Evolutionary conservation across 164 flowering plant genomes (phyloP).

Genomic region (Kalanchoe fedtschenkoi): DNA sequence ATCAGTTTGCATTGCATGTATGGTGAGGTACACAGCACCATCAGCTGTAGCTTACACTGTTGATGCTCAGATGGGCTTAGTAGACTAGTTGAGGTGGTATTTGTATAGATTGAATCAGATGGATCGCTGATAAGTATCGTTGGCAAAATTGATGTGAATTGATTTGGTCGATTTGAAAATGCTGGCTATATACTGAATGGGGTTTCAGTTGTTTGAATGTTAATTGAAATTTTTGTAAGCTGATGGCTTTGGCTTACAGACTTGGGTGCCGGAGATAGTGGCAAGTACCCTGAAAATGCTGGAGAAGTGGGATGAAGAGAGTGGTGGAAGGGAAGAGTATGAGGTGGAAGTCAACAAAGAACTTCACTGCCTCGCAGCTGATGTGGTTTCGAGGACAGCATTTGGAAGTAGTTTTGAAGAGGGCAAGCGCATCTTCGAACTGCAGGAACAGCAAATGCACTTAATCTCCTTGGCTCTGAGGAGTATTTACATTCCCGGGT

Average conservation of each 20-base stretch:
- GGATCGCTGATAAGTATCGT: too few relatives aligned
- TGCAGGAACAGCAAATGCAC: slow-evolving; percentile 52
- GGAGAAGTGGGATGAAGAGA: slow-evolving; percentile 45
- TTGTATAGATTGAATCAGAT: too few relatives aligned
- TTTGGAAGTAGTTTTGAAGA: slow-evolving; percentile 72
- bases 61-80: too few relatives aligned
- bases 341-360: slow-evolving; percentile 56
- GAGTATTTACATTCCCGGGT: slow-evolving; percentile 69
- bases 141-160: too few relatives aligned
- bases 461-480: slow-evolving; percentile 37
- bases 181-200: neutral
- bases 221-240: neutral
- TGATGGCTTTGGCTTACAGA: slow-evolving; percentile 17
- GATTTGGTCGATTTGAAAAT: neutral
- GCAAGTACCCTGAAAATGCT: slow-evolving; percentile 32
- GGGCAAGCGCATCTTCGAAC: slow-evolving; percentile 54
- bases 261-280: slow-evolving; percentile 59
- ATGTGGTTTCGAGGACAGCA: slow-evolving; percentile 62
- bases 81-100: too few relatives aligned
- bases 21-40: too few relatives aligned
- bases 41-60: too few relatives aligned
- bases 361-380: slow-evolving; percentile 48
- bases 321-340: slow-evolving; percentile 29
- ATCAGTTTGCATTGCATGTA: neutral
- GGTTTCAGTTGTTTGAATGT: neutral